A percentile compares a stretch with the other conserved stretches of the same genome.
These are phyloP conservation scores for Fomitopsis pulvina DNA, from an alignment of 768 basidiomycete genomes.

Conservation along the genomic window DNA sequence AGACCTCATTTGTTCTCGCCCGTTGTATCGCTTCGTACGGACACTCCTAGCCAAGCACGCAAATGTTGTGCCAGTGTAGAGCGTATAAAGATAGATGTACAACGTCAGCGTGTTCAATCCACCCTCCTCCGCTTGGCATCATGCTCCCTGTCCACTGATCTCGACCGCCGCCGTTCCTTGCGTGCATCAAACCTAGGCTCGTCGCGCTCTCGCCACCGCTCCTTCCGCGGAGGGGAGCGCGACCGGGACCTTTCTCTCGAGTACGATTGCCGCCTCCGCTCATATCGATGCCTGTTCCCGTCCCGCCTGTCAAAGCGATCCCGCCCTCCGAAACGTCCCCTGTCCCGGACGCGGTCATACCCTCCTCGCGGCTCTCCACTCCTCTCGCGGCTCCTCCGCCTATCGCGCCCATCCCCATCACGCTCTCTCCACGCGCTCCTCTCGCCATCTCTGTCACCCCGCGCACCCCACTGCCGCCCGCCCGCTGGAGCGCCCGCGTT, in stretches of 20 bases:
- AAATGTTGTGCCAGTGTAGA: too few species aligned
- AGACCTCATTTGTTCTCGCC: too few species aligned
- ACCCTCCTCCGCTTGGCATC: conserved; percentile 29
- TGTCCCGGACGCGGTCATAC: conserved; percentile 13
- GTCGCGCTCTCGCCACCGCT: conserved; percentile 17
- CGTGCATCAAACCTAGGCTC: conserved; percentile 9
- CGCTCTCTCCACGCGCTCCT: conserved; percentile 18
- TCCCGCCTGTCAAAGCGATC: conserved; percentile 7
- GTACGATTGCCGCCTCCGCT: conserved; percentile 3
- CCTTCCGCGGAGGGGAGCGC: conserved; percentile 12
- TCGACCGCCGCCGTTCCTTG: conserved; percentile 20
- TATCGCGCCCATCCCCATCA: conserved; percentile 16
- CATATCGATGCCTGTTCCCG: conserved; percentile 9
- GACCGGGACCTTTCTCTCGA: conserved; percentile 13
- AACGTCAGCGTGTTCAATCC: conserved; percentile 14
- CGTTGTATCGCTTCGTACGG: too few species aligned
- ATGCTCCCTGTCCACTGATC: conserved; percentile 21
- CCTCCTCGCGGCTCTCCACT: conserved; percentile 4
- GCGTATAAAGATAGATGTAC: not conserved
- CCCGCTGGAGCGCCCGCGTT: conserved; percentile 19
- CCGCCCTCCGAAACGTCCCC: conserved; percentile 10
- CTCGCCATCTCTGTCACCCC: conserved; percentile 8
- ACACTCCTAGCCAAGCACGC: too few species aligned
- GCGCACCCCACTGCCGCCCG: conserved; percentile 20
- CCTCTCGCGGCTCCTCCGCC: conserved; percentile 8